phyloP scores from a whole-genome alignment of 106 monocot genomes.

The Triglochin maritima region DNA sequence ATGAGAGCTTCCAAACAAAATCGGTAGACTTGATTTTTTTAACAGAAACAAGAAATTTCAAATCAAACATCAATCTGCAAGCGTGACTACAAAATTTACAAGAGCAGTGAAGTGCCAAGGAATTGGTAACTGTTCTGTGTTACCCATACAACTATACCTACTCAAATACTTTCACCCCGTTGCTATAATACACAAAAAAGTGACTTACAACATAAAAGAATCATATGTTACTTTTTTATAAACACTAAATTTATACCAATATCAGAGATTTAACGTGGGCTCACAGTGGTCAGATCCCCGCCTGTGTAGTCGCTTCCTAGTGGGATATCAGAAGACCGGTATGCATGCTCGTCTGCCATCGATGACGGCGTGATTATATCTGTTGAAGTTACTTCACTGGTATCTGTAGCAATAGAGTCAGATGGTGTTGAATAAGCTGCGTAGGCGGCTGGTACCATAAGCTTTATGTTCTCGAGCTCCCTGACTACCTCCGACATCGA shows the following conservation, averaged over 20 bases:
- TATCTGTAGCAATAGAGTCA: slow-evolving; percentile 11
- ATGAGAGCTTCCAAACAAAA: too few species aligned
- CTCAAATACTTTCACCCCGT: neutral
- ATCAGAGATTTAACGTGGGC: slow-evolving; percentile 33
- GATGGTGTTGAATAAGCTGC: slow-evolving; percentile 28
- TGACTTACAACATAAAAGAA: too few species aligned
- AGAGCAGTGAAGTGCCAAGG: neutral
- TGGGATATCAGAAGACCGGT: slow-evolving; percentile 37
- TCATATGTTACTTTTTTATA: too few species aligned
- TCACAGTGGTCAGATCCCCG: slow-evolving; percentile 40
- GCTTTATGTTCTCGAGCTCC: slow-evolving; percentile 70
- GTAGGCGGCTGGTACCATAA: slow-evolving; percentile 45
- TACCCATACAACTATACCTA: neutral
- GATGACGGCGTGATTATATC: slow-evolving; percentile 23
- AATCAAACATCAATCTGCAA: too few species aligned
- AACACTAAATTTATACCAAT: too few species aligned
- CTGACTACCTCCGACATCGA: slow-evolving; percentile 79
- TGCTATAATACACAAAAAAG: too few species aligned
- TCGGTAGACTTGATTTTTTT: too few species aligned
- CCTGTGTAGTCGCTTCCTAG: slow-evolving; percentile 61
- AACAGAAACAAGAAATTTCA: too few species aligned
- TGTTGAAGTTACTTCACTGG: neutral
- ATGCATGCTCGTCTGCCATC: slow-evolving; percentile 7
- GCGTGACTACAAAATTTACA: too few species aligned
- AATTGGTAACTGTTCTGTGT: neutral